Base-by-base conservation (phyloP, 2,329 filamentous ascomycete genomes). In the Fusarium staphyleae region DNA sequence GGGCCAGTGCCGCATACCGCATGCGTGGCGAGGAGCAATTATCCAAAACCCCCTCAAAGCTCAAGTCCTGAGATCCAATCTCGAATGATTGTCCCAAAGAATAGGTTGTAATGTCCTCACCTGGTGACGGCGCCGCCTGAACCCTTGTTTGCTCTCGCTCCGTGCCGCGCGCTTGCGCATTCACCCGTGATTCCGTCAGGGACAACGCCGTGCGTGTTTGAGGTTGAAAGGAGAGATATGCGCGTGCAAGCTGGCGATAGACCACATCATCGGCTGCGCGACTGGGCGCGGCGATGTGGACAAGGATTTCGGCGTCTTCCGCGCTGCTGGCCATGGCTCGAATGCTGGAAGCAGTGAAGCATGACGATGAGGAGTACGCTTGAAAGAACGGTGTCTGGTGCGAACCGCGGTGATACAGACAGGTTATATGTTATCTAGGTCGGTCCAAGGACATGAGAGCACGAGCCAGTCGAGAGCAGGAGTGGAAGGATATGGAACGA, bases 241-340 rank as follows among this genome's bases (percentile, higher is more conserved):
- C 78, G 16, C 73, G 63, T 4, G 81, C 81, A 16, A 84, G 70
- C n/a, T 72, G 68, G 28, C 81, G 72, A 57, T 84, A 85, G 12
- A 64, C 62, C 14, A 64, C 69, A 69, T 86, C 82, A 59, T 84
- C 79, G 10, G 66, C 61, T 16, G 74, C 71, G 32, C 69, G 76
- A 62, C 79, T 78, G 6, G 81, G 79, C 24, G 82, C 83, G 10
- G 78, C 69, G 48, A 83, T 76, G 66, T 86, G 83, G 43, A 84
- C 77, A 36, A 86, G 74, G 36, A 85, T 81, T 70, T 86, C 82
- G 44, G 77, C 72, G 52, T 78, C 70, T 14, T 55, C 52, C 35
- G 50, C 56, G 39, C 52, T 44, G 34, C 52, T 53, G 40, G 65
- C 58, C 71, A 73, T 73, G 41, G 22, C 55, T 51, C 37, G 45